Evolutionary conservation across 495 filamentous ascomycete genomes (phyloP).

Genomic region (Xylaria cubensis): DNA sequence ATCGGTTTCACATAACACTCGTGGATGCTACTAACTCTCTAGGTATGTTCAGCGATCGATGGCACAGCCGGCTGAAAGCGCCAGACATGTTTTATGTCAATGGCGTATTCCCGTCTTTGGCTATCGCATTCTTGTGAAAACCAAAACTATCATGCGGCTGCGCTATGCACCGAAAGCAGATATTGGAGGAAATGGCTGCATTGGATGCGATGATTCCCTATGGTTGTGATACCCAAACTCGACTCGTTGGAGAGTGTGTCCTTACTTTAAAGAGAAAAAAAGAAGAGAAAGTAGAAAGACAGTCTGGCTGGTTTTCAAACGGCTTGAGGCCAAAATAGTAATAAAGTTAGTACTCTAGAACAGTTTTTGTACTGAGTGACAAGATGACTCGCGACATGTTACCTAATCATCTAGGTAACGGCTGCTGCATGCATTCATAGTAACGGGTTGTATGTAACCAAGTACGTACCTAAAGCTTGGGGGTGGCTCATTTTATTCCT

Average conservation of each 20-base stretch:
- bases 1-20: constrained; percentile 48
- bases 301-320: neutral
- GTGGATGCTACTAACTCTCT: constrained; percentile 31
- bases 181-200: constrained; percentile 14
- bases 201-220: constrained; percentile 22
- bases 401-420: neutral
- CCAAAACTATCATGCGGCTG: neutral
- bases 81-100: neutral
- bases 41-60: constrained; percentile 17
- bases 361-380: neutral
- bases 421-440: neutral
- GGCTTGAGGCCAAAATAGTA: constrained; percentile 13
- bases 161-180: constrained; percentile 11
- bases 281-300: constrained; percentile 24
- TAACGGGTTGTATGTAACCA: neutral
- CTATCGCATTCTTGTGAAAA: constrained; percentile 4
- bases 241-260: neutral
- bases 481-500: neutral
- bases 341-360: constrained; percentile 9
- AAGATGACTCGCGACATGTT: neutral
- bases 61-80: neutral
- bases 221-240: constrained; percentile 32
- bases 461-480: neutral
- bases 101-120: constrained; percentile 5
- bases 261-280: constrained; percentile 12